Percentiles rank a stretch among this genome's conserved stretches.
Conservation (phyloP, 2,329 filamentous ascomycete genomes). For the Colletotrichum sansevieriae region DNA sequence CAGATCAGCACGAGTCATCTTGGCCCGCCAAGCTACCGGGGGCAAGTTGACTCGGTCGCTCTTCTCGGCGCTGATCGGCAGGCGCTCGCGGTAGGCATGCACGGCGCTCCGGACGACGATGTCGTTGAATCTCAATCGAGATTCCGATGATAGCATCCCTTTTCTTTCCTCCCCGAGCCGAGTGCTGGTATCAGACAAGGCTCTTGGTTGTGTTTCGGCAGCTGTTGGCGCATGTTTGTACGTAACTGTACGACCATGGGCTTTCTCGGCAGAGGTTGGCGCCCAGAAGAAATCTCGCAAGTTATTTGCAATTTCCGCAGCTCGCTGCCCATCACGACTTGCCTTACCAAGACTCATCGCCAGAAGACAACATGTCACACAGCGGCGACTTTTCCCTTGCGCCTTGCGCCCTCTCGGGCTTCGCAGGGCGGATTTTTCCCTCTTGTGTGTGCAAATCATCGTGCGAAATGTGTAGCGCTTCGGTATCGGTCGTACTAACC, state of each 20-base stretch:
- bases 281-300: conserved; percentile 9
- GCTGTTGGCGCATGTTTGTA: too few relatives aligned
- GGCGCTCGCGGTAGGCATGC: neutral
- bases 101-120: neutral
- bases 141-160: neutral
- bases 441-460: neutral
- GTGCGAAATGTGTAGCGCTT: neutral
- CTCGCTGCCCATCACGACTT: too few relatives aligned
- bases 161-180: neutral
- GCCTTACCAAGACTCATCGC: too few relatives aligned
- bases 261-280: conserved; percentile 10
- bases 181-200: neutral
- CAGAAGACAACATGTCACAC: too few relatives aligned
- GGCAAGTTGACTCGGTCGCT: neutral
- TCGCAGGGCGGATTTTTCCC: too few relatives aligned
- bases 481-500: neutral
- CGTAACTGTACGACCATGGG: neutral
- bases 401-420: neutral
- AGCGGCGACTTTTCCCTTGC: neutral
- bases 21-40: conserved; percentile 10
- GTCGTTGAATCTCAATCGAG: neutral
- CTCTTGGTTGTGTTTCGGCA: neutral
- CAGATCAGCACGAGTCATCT: conserved; percentile 11
- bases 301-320: too few relatives aligned
- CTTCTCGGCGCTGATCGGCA: neutral